Evolutionary conservation across 2,329 filamentous ascomycete species (phyloP).

Genomic region (Colletotrichum magnum): DNA sequence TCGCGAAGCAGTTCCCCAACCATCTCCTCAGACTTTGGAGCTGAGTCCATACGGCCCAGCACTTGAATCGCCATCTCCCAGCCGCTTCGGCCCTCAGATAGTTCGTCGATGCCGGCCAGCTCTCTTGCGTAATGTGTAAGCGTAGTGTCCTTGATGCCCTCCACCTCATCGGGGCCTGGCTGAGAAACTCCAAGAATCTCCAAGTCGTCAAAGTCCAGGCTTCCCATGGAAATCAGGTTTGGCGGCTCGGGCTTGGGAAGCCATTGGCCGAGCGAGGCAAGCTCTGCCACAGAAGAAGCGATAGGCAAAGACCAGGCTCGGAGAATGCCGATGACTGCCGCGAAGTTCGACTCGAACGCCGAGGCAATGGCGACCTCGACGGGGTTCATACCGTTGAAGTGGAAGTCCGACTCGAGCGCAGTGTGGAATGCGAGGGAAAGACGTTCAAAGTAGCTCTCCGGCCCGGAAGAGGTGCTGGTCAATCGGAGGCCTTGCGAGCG

Average conservation of each 20-base stretch:
- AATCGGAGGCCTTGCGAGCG: constrained; percentile 54
- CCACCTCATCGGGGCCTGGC: constrained; percentile 69
- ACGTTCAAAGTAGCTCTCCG: constrained; percentile 80
- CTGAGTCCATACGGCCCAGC: constrained; percentile 84
- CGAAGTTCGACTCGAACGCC: constrained; percentile 85
- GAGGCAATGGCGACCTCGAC: constrained; percentile 88
- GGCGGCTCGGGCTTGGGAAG: constrained; percentile 72
- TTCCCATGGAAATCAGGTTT: constrained; percentile 70
- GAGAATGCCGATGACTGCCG: constrained; percentile 81
- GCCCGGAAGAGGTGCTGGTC: constrained; percentile 61
- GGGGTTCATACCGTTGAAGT: constrained; percentile 80
- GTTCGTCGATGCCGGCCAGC: constrained; percentile 69
- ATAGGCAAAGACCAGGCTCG: constrained; percentile 86
- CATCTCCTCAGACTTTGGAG: constrained; percentile 77
- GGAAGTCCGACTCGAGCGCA: constrained; percentile 78
- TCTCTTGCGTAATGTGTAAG: constrained; percentile 82
- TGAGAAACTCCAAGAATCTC: constrained; percentile 82
- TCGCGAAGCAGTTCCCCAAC: constrained; percentile 80
- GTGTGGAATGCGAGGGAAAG: constrained; percentile 80
- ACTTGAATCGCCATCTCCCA: constrained; percentile 93
- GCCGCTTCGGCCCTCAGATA: constrained; percentile 72
- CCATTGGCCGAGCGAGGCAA: constrained; percentile 89
- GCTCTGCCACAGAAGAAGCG: constrained; percentile 83
- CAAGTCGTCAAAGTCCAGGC: constrained; percentile 86
- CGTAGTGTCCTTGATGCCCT: constrained; percentile 83